Conservation (phyloP, 306 rosid genomes). For the Astragalus membranaceus region DNA sequence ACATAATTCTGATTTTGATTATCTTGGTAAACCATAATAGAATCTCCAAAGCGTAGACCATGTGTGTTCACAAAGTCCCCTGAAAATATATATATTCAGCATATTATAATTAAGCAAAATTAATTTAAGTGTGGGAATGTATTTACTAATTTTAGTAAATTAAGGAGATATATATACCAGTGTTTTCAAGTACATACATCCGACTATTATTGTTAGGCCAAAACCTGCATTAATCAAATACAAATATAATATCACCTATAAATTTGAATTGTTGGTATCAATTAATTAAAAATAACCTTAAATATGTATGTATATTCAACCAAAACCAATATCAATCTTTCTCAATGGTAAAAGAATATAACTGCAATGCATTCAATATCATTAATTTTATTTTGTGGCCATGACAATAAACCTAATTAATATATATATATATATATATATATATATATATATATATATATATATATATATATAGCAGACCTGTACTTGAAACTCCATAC, state of each 20-base stretch:
- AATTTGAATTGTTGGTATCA: neutral
- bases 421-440: too few relatives aligned
- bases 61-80: constrained; percentile 81
- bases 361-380: neutral
- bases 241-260: neutral
- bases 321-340: neutral
- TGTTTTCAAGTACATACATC: constrained; percentile 96
- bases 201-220: constrained; percentile 98
- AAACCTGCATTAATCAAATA: constrained; percentile 45
- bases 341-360: neutral
- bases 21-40: constrained; percentile 65
- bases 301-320: too few relatives aligned
- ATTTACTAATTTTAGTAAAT: neutral
- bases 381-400: neutral
- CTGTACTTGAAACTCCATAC: constrained; percentile 95
- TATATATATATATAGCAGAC: constrained; percentile 18
- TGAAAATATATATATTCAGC: constrained; percentile 22
- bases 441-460: too few relatives aligned
- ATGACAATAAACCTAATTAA: neutral
- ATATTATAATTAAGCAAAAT: neutral
- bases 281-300: neutral
- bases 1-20: constrained; percentile 57
- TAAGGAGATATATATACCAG: constrained; percentile 52
- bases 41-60: constrained; percentile 70
- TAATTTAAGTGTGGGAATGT: neutral